Conservation (phyloP, 2,329 filamentous ascomycete genomes). For the Gremmenia infestans region DNA sequence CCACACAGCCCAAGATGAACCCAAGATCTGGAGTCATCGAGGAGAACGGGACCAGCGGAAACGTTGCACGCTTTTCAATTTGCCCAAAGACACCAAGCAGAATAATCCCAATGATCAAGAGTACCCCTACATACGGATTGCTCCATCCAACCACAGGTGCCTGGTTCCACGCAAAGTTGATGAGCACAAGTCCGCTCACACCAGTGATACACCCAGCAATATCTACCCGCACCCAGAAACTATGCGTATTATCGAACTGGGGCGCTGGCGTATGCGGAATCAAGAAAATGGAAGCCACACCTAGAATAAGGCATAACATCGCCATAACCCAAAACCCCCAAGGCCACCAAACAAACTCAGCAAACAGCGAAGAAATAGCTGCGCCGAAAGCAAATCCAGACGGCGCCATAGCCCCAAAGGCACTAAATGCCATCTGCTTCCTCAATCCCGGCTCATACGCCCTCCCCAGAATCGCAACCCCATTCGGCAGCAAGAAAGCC, state of each 20-base stretch:
- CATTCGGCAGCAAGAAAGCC: constrained; percentile 46
- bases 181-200: constrained; percentile 45
- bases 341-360: constrained; percentile 43
- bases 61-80: constrained; percentile 40
- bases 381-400: constrained; percentile 40
- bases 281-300: constrained; percentile 33
- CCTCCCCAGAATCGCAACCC: constrained; percentile 43
- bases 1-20: constrained; percentile 38
- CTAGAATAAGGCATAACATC: constrained; percentile 35
- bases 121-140: constrained; percentile 28
- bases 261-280: constrained; percentile 33
- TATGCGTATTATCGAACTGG: constrained; percentile 29
- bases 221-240: constrained; percentile 32
- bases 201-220: constrained; percentile 41
- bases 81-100: constrained; percentile 51
- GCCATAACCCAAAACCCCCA: constrained; percentile 45
- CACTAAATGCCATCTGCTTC: constrained; percentile 39
- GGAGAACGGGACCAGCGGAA: constrained; percentile 54
- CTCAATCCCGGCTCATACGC: constrained; percentile 42
- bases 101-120: constrained; percentile 52
- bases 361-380: constrained; percentile 37
- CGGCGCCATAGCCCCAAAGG: constrained; percentile 43
- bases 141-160: constrained; percentile 19
- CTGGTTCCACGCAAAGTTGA: constrained; percentile 51
- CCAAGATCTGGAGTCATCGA: constrained; percentile 42